phyloP scores from a whole-genome alignment of 257 asterid species.

The Voacanga thouarsii region DNA sequence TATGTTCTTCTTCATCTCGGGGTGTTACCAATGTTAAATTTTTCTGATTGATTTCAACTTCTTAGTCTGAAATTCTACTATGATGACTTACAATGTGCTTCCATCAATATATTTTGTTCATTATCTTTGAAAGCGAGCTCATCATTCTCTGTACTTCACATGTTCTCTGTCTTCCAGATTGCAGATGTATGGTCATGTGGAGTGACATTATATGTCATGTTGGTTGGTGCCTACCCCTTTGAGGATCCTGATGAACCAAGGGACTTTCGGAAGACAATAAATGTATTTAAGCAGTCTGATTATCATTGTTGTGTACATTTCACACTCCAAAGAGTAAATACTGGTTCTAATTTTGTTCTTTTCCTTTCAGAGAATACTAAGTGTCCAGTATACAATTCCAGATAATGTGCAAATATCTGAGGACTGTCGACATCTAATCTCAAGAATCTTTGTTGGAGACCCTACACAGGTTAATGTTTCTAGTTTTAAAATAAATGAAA shows the following conservation, averaged over 20 bases:
- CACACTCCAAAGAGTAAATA: not conserved
- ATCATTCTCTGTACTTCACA: slow-evolving; percentile 7
- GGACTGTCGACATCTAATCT: slow-evolving; percentile 65
- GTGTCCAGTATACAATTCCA: slow-evolving; percentile 66
- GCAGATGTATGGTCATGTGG: slow-evolving; percentile 99
- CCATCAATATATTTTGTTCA: slow-evolving; percentile 3
- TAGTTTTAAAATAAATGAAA: too few relatives aligned
- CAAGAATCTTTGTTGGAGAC: slow-evolving; percentile 69
- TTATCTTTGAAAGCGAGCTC: slow-evolving; percentile 5
- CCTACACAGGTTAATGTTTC: slow-evolving; percentile 50
- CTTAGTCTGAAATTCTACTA: not conserved
- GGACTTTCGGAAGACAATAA: slow-evolving; percentile 73
- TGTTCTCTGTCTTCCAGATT: slow-evolving; percentile 42
- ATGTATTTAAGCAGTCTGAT: slow-evolving; percentile 18
- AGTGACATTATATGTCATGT: slow-evolving; percentile 84
- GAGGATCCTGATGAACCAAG: slow-evolving; percentile 87
- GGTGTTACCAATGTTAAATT: not conserved
- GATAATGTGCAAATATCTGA: slow-evolving; percentile 52
- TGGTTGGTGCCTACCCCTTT: slow-evolving; percentile 83
- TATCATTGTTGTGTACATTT: not conserved
- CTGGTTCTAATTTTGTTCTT: not conserved
- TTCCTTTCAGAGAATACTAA: slow-evolving; percentile 48
- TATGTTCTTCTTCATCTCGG: not conserved
- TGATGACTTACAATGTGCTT: not conserved
- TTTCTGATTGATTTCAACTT: not conserved